Evolutionary conservation across 306 rosid genomes (phyloP).

Genomic region (Cajanus cajan): DNA sequence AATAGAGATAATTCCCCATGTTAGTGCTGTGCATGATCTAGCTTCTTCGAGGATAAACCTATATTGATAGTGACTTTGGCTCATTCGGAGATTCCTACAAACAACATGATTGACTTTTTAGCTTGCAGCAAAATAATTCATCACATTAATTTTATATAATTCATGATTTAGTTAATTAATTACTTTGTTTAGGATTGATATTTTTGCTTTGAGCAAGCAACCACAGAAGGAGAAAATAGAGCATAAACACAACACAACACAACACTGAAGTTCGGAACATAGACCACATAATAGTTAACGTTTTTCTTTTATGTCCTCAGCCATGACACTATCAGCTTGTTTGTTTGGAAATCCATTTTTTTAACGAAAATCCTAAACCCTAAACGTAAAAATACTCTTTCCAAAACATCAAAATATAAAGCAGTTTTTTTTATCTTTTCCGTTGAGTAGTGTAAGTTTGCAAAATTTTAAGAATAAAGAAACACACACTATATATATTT

Average conservation of each 20-base stretch:
- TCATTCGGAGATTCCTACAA: neutral
- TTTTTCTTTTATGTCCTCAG: neutral
- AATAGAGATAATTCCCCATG: neutral
- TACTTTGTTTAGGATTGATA: neutral
- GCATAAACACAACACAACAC: neutral
- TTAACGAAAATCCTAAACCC: no score
- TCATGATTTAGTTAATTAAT: neutral
- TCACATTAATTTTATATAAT: neutral
- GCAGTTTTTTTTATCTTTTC: no score
- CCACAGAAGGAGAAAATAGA: neutral
- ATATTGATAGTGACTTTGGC: slow-evolving; percentile 25
- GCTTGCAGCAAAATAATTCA: neutral
- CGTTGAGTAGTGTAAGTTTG: no score
- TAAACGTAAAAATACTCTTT: no score
- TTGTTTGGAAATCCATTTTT: no score
- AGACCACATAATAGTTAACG: neutral
- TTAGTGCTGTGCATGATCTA: neutral
- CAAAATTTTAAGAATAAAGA: no score
- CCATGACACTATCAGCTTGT: no score
- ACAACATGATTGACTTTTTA: slow-evolving; percentile 9
- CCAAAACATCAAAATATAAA: no score
- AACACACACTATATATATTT: no score
- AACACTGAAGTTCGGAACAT: no score
- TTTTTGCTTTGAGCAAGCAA: slow-evolving; percentile 9
- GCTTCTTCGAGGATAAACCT: slow-evolving; percentile 23